Percentiles rank a stretch among this genome's conserved stretches.
Evolutionary conservation across 805 yeast species (phyloP).

Genomic region (Barnettozyma sp.): DNA sequence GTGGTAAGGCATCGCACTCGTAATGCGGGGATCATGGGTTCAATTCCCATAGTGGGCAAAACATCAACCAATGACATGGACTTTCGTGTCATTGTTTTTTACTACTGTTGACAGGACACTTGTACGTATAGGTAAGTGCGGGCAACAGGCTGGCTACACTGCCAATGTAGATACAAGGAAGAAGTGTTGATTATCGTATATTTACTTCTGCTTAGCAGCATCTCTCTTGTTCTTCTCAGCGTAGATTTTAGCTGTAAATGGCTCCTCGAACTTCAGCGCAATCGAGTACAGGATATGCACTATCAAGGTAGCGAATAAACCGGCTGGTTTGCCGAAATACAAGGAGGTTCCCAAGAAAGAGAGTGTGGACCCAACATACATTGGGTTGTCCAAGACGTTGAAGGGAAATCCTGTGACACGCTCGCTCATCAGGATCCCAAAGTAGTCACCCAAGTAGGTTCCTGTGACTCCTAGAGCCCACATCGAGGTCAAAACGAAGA

Average conservation of each 20-base stretch:
- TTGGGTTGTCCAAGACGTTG: constrained; percentile 85
- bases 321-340: constrained; percentile 86
- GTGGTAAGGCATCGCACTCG: constrained; percentile 55
- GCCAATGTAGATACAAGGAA: too few species aligned
- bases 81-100: too few species aligned
- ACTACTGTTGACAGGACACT: too few species aligned
- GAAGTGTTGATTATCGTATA: not conserved
- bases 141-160: too few species aligned
- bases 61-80: not conserved
- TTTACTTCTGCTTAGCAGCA: constrained; percentile 19
- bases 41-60: constrained; percentile 48
- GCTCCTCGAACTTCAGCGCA: constrained; percentile 89
- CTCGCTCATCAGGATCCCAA: constrained; percentile 88
- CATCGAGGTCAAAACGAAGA: constrained; percentile 81
- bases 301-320: constrained; percentile 60
- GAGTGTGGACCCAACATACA: constrained; percentile 90
- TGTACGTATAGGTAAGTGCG: too few species aligned
- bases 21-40: constrained; percentile 53
- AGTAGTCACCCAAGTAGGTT: constrained; percentile 94
- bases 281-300: constrained; percentile 78
- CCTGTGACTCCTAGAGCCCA: constrained; percentile 92
- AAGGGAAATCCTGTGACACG: constrained; percentile 93
- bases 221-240: constrained; percentile 53
- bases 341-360: constrained; percentile 88
- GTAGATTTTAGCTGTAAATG: constrained; percentile 89